These are phyloP conservation scores for Neofusicoccum sp. DNA, from an alignment of 2,329 filamentous ascomycete species.

Conservation along the genomic window DNA sequence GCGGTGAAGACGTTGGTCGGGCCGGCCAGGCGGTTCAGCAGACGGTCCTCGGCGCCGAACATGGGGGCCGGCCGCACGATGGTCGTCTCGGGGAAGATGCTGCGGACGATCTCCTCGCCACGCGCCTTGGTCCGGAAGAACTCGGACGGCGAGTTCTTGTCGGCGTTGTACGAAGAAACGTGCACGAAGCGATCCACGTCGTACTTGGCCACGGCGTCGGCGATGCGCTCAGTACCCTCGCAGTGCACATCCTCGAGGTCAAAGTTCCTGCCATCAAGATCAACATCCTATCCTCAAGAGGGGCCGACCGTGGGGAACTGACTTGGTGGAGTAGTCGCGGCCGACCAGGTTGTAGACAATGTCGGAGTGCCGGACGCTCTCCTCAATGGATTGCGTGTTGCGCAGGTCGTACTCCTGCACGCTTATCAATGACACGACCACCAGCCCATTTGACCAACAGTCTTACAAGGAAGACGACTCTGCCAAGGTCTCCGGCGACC, in stretches of 20 bases:
- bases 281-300: not conserved
- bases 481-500: slow-evolving; percentile 89
- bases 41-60: slow-evolving; percentile 92
- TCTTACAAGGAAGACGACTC: slow-evolving; percentile 79
- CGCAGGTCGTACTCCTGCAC: slow-evolving; percentile 86
- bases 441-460: not conserved
- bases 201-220: slow-evolving; percentile 93
- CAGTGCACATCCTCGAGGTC: slow-evolving; percentile 89
- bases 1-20: slow-evolving; percentile 81
- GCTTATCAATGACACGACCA: not conserved
- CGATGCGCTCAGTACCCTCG: slow-evolving; percentile 89
- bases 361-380: slow-evolving; percentile 94
- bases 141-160: slow-evolving; percentile 76
- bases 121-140: slow-evolving; percentile 90
- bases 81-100: slow-evolving; percentile 94
- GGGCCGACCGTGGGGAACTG: slow-evolving; percentile 36
- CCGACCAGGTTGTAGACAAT: slow-evolving; percentile 97
- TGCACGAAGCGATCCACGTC: slow-evolving; percentile 97
- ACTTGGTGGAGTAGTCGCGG: slow-evolving; percentile 96
- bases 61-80: slow-evolving; percentile 92
- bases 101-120: slow-evolving; percentile 80
- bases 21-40: slow-evolving; percentile 83
- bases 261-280: slow-evolving; percentile 71
- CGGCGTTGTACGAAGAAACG: slow-evolving; percentile 91
- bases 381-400: slow-evolving; percentile 94